Evolutionary conservation across 2,329 filamentous ascomycete species (phyloP).

Genomic region (Nothopassalora personata): DNA sequence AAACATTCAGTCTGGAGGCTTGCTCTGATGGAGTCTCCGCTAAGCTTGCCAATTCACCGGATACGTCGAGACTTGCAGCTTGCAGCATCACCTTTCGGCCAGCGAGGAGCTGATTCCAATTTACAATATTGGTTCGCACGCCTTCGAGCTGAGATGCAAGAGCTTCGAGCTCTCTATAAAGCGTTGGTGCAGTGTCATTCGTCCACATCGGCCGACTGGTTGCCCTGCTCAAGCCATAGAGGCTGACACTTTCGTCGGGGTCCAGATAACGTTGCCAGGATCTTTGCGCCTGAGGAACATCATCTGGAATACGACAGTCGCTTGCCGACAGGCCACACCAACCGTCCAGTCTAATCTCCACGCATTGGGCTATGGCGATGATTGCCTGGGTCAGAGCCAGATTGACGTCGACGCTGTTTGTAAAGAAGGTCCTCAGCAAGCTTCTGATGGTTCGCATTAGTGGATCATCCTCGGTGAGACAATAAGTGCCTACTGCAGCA

Average conservation of each 20-base stretch:
- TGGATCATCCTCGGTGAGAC: constrained; percentile 49
- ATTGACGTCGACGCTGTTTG: constrained; percentile 88
- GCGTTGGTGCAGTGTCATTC: constrained; percentile 32
- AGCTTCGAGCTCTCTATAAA: constrained; percentile 40
- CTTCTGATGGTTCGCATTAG: constrained; percentile 49
- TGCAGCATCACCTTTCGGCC: constrained; percentile 48
- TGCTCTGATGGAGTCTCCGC: constrained; percentile 16
- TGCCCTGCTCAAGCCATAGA: constrained; percentile 27
- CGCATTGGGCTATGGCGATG: constrained; percentile 76
- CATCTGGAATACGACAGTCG: constrained; percentile 17
- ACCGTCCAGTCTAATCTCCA: constrained; percentile 78
- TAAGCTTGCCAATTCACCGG: constrained; percentile 20
- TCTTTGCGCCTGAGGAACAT: constrained; percentile 36
- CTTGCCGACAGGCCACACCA: constrained; percentile 63
- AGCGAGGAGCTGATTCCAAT: constrained; percentile 45
- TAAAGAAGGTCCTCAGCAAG: constrained; percentile 73
- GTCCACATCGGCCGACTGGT: constrained; percentile 35
- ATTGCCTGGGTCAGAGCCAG: constrained; percentile 79
- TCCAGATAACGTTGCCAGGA: constrained; percentile 31
- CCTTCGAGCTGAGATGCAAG: constrained; percentile 40
- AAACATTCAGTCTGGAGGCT: constrained; percentile 11
- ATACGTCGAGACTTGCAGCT: constrained; percentile 40
- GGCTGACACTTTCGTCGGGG: constrained; percentile 31
- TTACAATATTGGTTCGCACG: constrained; percentile 41
- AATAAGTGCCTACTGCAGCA: constrained; percentile 3